Percentiles rank a stretch among this genome's conserved stretches.
Conservation (phyloP, 176 grass and related monocot species). For the Aechmea fasciata region DNA sequence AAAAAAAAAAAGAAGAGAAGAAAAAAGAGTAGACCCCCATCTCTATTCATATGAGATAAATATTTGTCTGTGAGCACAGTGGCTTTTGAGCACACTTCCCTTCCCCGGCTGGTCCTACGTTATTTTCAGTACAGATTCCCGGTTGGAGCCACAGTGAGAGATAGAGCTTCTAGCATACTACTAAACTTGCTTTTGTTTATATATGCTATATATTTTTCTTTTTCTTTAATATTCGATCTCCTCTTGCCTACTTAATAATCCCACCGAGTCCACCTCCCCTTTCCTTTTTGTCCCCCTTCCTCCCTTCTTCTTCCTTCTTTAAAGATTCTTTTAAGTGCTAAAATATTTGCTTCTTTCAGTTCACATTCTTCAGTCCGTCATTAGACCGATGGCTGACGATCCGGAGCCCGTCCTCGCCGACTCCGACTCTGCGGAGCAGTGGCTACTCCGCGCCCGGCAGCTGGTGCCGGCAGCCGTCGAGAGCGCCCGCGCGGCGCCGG, state of each 20-base stretch:
- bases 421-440: conserved; percentile 33
- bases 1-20: too few relatives aligned
- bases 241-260: conserved; percentile 6
- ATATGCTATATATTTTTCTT: background rate
- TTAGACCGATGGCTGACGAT: conserved; percentile 15
- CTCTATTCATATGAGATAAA: too few relatives aligned
- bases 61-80: too few relatives aligned
- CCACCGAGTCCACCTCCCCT: too few relatives aligned
- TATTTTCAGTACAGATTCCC: conserved; percentile 1
- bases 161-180: background rate
- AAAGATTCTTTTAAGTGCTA: background rate
- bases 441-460: conserved; percentile 34
- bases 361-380: conserved; percentile 2
- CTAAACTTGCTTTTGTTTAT: background rate
- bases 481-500: conserved; percentile 26
- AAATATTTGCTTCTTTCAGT: conserved; percentile 31
- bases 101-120: background rate
- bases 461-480: conserved; percentile 44
- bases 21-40: too few relatives aligned
- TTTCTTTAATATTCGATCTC: conserved; percentile 15
- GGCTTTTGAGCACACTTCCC: background rate
- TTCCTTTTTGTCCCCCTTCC: too few relatives aligned
- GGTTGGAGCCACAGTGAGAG: background rate
- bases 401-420: background rate
- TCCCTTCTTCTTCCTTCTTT: too few relatives aligned